These are phyloP conservation scores for Russula virescens DNA, from an alignment of 768 basidiomycete genomes.

Conservation along the genomic window DNA sequence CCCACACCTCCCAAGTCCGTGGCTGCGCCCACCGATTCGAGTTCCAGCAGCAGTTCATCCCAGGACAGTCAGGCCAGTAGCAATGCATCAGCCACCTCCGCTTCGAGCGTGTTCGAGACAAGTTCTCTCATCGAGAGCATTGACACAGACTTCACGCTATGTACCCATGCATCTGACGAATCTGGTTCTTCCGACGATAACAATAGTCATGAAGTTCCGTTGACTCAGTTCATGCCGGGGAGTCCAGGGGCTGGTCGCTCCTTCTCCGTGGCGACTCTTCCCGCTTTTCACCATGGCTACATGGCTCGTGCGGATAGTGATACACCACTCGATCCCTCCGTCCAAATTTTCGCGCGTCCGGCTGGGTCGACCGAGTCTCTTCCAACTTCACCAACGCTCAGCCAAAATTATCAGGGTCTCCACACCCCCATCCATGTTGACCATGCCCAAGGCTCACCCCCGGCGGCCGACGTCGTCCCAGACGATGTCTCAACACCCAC, in stretches of 20 bases:
- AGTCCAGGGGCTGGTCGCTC: slow-evolving; percentile 22
- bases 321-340: slow-evolving; percentile 60
- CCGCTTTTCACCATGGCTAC: slow-evolving; percentile 26
- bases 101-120: slow-evolving; percentile 18
- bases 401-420: slow-evolving; percentile 31
- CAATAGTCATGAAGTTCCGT: background rate
- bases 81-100: slow-evolving; percentile 4
- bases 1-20: slow-evolving; percentile 5
- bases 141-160: slow-evolving; percentile 13
- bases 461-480: background rate
- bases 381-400: slow-evolving; percentile 31
- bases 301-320: slow-evolving; percentile 35
- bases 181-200: slow-evolving; percentile 8
- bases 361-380: slow-evolving; percentile 71
- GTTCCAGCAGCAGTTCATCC: background rate
- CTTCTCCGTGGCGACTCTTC: slow-evolving; percentile 34
- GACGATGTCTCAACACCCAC: slow-evolving; percentile 15
- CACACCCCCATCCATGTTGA: background rate
- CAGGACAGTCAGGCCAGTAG: slow-evolving; percentile 18
- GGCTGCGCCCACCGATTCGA: slow-evolving; percentile 1
- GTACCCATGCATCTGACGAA: slow-evolving; percentile 14
- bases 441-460: background rate
- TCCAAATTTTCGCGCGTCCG: slow-evolving; percentile 70
- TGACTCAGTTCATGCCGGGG: background rate
- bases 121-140: slow-evolving; percentile 5